Base-by-base conservation (phyloP, 495 filamentous ascomycete species). In the Massariosphaeria phaeospora region DNA sequence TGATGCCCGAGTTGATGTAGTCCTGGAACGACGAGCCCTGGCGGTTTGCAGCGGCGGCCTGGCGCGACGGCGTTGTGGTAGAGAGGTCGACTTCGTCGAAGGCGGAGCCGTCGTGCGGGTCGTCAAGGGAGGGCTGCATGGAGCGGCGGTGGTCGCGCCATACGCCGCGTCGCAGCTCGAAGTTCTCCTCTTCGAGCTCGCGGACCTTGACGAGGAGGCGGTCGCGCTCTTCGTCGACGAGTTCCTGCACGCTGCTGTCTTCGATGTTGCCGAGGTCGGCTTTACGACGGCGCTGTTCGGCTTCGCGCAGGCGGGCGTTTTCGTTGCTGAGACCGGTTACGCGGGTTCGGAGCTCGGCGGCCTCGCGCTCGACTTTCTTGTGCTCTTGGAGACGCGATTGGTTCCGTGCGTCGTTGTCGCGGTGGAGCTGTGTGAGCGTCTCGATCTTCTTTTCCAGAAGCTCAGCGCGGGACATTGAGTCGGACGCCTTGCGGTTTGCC, bases 81-180 rank as follows among this genome's bases (percentile, higher is more conserved):
- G 43, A 77, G 41, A 96, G 82, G 69, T 95, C 89, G 25, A 96
- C 84, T 52, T 89, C 89, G 52, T 90, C 84, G 66, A 95, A 95
- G n/a, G n/a, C n/a, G n/a, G n/a, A n/a, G n/a, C n/a, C n/a, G 36
- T 36, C 58, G 25, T 31, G 50, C 1, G 50, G 40, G 1, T 54
- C 48, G 0, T 76, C 70, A 57, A 71, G 59, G 33, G 52, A 59
- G 0, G 67, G 66, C 44, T 84, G 80, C 70, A 94, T 72, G 58
- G 87, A 84, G 46, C 78, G 76, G 31, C 88, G 75, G 35, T 76
- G 79, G 47, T 94, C 88, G 55, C 83, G 75, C 89, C 89, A 96
- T 34, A 87, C 84, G 18, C 88, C 88, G 50, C 89, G 78, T n/a
- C 86, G 79, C 26, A 96, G 75, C 56, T 95, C 89, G 63, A 84